Base-by-base conservation (phyloP, 139 green algal genomes). In the Micractinium conductrix region DNA sequence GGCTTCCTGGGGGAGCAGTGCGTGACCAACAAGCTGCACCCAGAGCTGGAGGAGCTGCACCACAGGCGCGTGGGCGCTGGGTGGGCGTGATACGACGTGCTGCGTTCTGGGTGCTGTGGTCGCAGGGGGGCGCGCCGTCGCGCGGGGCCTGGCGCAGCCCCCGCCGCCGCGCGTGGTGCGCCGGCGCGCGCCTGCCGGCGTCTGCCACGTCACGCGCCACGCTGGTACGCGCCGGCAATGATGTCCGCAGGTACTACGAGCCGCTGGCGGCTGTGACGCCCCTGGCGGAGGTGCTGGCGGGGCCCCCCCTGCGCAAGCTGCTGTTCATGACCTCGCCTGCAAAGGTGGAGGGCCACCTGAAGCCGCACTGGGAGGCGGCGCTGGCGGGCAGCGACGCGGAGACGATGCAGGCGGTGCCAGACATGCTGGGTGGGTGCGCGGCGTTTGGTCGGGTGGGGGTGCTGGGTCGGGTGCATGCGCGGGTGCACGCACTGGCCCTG, bases 1-100 rank as follows among this genome's bases (percentile, higher is more conserved):
- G 95, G 89, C 33, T 99, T 99, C 84, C 82, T 94, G 48, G 96
- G 97, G 3, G 97, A 99, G 79, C 86, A 91, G 9, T 98, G 94
- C 83, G 88, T 95, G 17, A 97, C 96, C 1, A 73, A 96, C 63
- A 53, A 76, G 35, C 87, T 96, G 79, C 94, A 89, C 2, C 74
- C 87, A 0, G 91, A 97, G 33, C 76, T 98, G 65, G 37, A 88
- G 50, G 88, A 92, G 84, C 88, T 96, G 85, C 91, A 94, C 79
- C 81, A 86, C 48, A 85, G 80, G 84, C 81, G 42, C 21, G 48
- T 21, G 19, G 40, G 8, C 12, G 33, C 42, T 30, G 60, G 9
- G 40, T 26, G 37, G 67, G 16, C 9, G 12, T 28, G 33, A 43
- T 44, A 35, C 1, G 30, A 93, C 79, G 87, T 94, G 22, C 96